These are phyloP conservation scores for Pseudozyma pruni DNA, from an alignment of 1,284 basidiomycete species.

Conservation along the genomic window DNA sequence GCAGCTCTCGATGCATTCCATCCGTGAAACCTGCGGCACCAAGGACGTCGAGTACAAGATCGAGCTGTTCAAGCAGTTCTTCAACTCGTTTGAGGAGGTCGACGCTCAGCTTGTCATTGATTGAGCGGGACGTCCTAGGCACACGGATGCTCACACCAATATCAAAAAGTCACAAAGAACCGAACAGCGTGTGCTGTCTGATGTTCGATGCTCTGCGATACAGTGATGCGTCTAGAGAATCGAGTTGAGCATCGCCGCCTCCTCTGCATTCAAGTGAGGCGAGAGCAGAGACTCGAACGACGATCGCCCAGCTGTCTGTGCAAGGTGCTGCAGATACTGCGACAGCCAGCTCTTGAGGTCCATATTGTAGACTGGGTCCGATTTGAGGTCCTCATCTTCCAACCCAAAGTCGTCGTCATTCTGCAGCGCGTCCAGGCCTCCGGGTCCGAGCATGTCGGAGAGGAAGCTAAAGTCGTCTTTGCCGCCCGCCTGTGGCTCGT, in stretches of 20 bases:
- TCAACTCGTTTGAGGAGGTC: conserved; percentile 51
- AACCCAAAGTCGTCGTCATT: conserved; percentile 70
- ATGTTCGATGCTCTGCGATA: not conserved
- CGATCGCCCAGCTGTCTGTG: conserved; percentile 18
- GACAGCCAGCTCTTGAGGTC: conserved; percentile 75
- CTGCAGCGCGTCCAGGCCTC: conserved; percentile 73
- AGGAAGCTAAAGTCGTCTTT: conserved; percentile 70
- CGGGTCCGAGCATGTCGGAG: conserved; percentile 71
- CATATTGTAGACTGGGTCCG: conserved; percentile 86
- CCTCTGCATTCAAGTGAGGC: conserved; percentile 32
- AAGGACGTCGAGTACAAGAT: conserved; percentile 65
- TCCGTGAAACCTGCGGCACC: conserved; percentile 69
- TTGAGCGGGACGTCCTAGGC: conserved; percentile 66
- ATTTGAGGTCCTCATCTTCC: conserved; percentile 82
- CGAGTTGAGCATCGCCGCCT: conserved; percentile 31
- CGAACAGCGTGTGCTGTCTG: not conserved
- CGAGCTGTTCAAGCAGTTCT: conserved; percentile 52
- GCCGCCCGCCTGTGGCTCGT: conserved; percentile 69
- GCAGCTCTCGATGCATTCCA: conserved; percentile 78
- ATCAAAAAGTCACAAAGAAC: not conserved
- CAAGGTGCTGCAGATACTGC: conserved; percentile 28
- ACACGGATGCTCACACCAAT: not conserved
- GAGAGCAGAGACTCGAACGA: conserved; percentile 26
- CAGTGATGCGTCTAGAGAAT: conserved; percentile 10
- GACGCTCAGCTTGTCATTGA: conserved; percentile 36